Conservation (phyloP, 768 basidiomycete species). For the Russula abietina region DNA sequence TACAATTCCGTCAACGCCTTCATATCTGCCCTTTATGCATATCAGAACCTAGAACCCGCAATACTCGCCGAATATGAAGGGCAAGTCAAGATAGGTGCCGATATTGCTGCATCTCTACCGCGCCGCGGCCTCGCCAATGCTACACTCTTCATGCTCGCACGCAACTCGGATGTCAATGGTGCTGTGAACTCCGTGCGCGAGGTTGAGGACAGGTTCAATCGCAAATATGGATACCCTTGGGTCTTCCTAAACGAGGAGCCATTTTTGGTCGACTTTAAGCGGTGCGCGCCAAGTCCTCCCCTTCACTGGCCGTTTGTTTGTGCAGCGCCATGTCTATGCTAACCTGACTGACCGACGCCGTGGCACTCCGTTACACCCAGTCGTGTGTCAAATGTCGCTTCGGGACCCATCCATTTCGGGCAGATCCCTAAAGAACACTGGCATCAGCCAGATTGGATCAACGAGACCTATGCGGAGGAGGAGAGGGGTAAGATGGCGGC, state of each 20-base stretch:
- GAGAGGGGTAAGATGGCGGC: slow-evolving; percentile 39
- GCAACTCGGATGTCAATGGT: slow-evolving; percentile 57
- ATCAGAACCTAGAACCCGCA: not conserved
- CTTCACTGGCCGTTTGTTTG: not conserved
- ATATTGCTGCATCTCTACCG: not conserved
- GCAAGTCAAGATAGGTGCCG: not conserved
- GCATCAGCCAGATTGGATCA: slow-evolving; percentile 47
- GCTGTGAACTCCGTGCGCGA: slow-evolving; percentile 61
- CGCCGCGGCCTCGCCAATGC: slow-evolving; percentile 29
- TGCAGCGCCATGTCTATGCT: not conserved
- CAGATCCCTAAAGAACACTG: slow-evolving; percentile 44
- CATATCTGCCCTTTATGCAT: not conserved
- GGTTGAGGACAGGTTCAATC: slow-evolving; percentile 86
- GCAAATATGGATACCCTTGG: slow-evolving; percentile 73
- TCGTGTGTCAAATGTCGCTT: slow-evolving; percentile 31
- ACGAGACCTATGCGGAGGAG: slow-evolving; percentile 42
- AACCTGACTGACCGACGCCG: not conserved
- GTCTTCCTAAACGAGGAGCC: slow-evolving; percentile 84
- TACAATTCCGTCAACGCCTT: not conserved
- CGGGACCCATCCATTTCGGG: slow-evolving; percentile 35
- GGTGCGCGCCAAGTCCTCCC: slow-evolving; percentile 33
- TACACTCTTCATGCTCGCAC: slow-evolving; percentile 46
- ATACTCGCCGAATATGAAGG: not conserved
- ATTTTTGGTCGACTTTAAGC: slow-evolving; percentile 71
- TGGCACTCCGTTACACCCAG: slow-evolving; percentile 18